Conservation (phyloP, 305 asterid species). For the Lippia alba region DNA sequence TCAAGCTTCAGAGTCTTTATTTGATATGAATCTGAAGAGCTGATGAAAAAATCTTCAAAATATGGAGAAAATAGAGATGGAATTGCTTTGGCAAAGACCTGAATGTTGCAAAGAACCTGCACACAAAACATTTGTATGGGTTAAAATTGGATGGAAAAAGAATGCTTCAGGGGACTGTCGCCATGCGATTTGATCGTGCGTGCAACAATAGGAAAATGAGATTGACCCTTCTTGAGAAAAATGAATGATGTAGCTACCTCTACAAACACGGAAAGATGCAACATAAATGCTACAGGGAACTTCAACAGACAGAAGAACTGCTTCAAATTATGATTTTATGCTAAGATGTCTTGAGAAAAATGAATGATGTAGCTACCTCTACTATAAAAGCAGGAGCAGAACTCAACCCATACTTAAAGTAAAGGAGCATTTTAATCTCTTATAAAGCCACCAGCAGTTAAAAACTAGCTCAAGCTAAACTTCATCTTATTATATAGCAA, state of each 20-base stretch:
- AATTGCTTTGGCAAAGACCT: conserved; percentile 89
- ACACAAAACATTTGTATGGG: conserved; percentile 31
- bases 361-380: too few species aligned
- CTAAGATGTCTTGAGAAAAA: conserved; percentile 24
- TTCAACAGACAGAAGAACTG: conserved; percentile 10
- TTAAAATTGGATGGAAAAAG: too few species aligned
- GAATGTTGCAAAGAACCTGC: conserved; percentile 95
- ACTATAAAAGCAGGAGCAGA: conserved; percentile 24
- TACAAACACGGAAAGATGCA: conserved; percentile 14
- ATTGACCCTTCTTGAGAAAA: conserved; percentile 27
- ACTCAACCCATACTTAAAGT: conserved; percentile 17
- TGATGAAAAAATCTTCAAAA: conserved; percentile 90
- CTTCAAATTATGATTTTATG: conserved; percentile 22
- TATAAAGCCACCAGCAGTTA: too few species aligned
- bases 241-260: conserved; percentile 24
- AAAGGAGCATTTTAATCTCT: conserved; percentile 21
- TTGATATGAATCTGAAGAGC: conserved; percentile 77
- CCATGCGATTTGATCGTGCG: conserved; percentile 23
- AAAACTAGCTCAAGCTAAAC: too few species aligned
- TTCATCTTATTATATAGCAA: too few species aligned
- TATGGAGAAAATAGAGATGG: conserved; percentile 78
- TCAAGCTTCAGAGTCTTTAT: conserved; percentile 89
- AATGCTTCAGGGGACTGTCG: conserved; percentile 22
- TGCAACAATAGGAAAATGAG: conserved; percentile 16
- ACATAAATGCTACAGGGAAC: conserved; percentile 19